Conservation (phyloP, 2,329 filamentous ascomycete genomes). For the Pestalotiopsis sp. region DNA sequence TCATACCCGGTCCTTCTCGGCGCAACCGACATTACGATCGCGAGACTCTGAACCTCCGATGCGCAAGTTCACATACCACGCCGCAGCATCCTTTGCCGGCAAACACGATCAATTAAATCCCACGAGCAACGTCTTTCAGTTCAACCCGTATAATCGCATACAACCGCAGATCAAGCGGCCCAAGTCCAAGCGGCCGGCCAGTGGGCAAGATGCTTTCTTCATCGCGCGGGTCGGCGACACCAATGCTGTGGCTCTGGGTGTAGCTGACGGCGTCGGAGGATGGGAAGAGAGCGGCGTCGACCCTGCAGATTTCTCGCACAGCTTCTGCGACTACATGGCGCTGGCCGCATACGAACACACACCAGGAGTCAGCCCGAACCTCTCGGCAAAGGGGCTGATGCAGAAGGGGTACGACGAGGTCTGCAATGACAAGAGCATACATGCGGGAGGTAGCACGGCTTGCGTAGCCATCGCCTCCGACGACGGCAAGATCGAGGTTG, state of each 20-base stretch:
- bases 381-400: conserved; percentile 72
- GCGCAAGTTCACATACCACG: conserved; percentile 63
- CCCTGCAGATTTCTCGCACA: conserved; percentile 93
- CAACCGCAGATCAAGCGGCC: conserved; percentile 53
- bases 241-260: conserved; percentile 77
- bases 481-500: conserved; percentile 79
- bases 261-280: conserved; percentile 93
- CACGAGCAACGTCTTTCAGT: conserved; percentile 71
- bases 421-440: conserved; percentile 71
- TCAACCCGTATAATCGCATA: conserved; percentile 66
- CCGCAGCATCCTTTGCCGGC: conserved; percentile 75
- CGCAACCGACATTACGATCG: conserved; percentile 24
- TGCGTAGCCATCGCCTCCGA: conserved; percentile 78
- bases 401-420: conserved; percentile 84
- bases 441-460: conserved; percentile 88
- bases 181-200: conserved; percentile 69
- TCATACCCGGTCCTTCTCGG: conserved; percentile 25
- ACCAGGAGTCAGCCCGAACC: conserved; percentile 31
- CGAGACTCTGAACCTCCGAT: conserved; percentile 20
- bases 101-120: conserved; percentile 72
- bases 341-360: conserved; percentile 66
- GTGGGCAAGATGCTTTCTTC: conserved; percentile 97
- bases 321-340: conserved; percentile 92
- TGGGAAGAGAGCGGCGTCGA: conserved; percentile 94
- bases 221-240: conserved; percentile 76